phyloP scores from a whole-genome alignment of 2,329 filamentous ascomycete species.

The Penicillium aurantiogriseum region DNA sequence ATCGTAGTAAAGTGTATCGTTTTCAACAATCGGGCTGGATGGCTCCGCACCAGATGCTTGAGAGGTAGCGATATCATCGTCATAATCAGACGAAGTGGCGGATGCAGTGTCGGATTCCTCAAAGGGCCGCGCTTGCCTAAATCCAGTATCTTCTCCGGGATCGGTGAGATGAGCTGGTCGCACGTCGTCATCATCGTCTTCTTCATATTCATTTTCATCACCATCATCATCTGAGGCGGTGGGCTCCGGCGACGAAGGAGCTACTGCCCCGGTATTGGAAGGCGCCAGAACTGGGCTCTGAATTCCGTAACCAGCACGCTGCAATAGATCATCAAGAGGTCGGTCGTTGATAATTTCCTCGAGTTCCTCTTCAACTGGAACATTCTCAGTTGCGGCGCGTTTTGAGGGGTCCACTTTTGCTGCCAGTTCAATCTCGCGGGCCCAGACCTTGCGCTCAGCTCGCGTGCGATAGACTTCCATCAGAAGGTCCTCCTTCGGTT shows the following conservation, averaged over 20 bases:
- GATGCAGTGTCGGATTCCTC: conserved; percentile 18
- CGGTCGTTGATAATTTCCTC: conserved; percentile 26
- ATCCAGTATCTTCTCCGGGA: conserved; percentile 16
- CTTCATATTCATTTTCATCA: conserved; percentile 21
- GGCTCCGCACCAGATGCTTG: conserved; percentile 3
- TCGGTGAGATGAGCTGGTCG: conserved; percentile 26
- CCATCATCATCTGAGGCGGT: conserved; percentile 23
- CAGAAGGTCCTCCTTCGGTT: conserved; percentile 72
- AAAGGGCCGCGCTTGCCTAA: conserved; percentile 13
- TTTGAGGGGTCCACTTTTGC: conserved; percentile 33
- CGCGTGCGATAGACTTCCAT: conserved; percentile 65
- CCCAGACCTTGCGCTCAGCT: conserved; percentile 57
- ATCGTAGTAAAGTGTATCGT: conserved; percentile 28
- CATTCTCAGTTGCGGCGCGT: conserved; percentile 22
- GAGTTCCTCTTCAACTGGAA: conserved; percentile 24
- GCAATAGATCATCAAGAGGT: conserved; percentile 45
- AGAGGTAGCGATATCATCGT: conserved; percentile 1
- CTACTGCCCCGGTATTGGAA: conserved; percentile 21
- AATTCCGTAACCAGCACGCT: conserved; percentile 42
- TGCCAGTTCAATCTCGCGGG: conserved; percentile 42
- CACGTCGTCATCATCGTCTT: conserved; percentile 16
- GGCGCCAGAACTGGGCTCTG: conserved; percentile 25
- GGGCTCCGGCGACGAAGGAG: conserved; percentile 24
- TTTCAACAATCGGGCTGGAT: background rate
- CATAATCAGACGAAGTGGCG: conserved; percentile 19